These are phyloP conservation scores for Letharia lupina DNA, from an alignment of 495 filamentous ascomycete species.

Conservation along the genomic window DNA sequence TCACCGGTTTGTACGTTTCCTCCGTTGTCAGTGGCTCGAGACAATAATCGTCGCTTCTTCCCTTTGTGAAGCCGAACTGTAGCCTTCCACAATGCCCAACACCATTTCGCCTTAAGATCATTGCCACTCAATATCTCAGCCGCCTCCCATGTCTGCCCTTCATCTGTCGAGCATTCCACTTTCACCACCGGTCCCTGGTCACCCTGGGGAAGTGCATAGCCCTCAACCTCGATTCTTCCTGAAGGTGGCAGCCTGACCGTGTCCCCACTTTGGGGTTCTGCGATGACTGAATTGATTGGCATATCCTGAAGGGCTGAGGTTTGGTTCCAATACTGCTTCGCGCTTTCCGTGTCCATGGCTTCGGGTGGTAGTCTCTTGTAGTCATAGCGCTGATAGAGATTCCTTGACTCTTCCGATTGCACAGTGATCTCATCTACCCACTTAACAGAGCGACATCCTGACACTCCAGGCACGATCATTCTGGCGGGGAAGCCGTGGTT, in stretches of 20 bases:
- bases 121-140: conserved; percentile 31
- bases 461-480: conserved; percentile 53
- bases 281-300: conserved; percentile 53
- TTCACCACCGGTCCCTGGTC: conserved; percentile 44
- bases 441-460: conserved; percentile 56
- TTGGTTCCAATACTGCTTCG: conserved; percentile 45
- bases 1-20: conserved; percentile 42
- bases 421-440: conserved; percentile 56
- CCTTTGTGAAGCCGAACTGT: conserved; percentile 31
- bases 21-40: conserved; percentile 44
- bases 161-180: conserved; percentile 46
- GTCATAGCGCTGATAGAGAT: conserved; percentile 53
- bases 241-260: conserved; percentile 30
- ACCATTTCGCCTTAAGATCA: conserved; percentile 34
- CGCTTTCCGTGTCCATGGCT: conserved; percentile 42
- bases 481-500: conserved; percentile 56
- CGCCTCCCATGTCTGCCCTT: conserved; percentile 42
- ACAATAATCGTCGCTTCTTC: conserved; percentile 36
- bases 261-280: conserved; percentile 36
- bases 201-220: conserved; percentile 50
- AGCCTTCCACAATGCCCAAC: conserved; percentile 43
- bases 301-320: conserved; percentile 51
- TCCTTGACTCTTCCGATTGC: conserved; percentile 47
- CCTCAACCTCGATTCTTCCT: conserved; percentile 40
- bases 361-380: conserved; percentile 57